Percentiles rank a stretch among this genome's conserved stretches.
phyloP scores from a whole-genome alignment of 192 early-diverging fungal species.

The Dissophora ornata region DNA sequence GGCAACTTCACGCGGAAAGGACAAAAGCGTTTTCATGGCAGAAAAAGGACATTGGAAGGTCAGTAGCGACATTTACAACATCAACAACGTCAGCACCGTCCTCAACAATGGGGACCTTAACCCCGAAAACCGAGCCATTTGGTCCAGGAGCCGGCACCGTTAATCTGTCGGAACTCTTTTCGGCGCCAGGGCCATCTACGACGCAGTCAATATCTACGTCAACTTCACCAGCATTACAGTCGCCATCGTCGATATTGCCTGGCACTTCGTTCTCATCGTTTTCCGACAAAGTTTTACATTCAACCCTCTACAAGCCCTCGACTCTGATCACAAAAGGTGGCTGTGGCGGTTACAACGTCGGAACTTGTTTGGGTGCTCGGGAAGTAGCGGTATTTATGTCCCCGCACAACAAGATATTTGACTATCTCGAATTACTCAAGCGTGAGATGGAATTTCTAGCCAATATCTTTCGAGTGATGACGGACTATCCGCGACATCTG shows the following conservation, averaged over 20 bases:
- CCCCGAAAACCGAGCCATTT: neutral
- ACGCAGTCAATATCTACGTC: neutral
- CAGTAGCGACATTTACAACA: neutral
- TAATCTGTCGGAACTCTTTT: neutral
- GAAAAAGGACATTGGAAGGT: neutral
- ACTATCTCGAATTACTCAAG: conserved; percentile 17
- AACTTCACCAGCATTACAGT: neutral
- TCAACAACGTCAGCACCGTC: neutral
- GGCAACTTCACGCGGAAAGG: neutral
- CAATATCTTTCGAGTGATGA: neutral
- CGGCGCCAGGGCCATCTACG: neutral
- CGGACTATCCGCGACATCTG: conserved; percentile 2
- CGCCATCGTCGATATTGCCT: neutral
- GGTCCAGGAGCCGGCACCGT: neutral
- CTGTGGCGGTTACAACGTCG: neutral
- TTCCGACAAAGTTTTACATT: neutral
- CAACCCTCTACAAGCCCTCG: neutral
- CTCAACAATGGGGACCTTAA: neutral
- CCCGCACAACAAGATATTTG: conserved; percentile 10
- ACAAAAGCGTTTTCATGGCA: neutral
- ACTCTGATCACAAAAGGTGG: neutral
- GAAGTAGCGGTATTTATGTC: conserved; percentile 1
- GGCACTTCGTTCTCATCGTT: neutral
- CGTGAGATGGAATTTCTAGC: conserved; percentile 20
- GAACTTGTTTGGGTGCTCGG: neutral